Percentiles rank a stretch among this genome's conserved stretches.
These are phyloP conservation scores for Orbilia quercus DNA, from an alignment of 2,329 filamentous ascomycete genomes.

Conservation along the genomic window DNA sequence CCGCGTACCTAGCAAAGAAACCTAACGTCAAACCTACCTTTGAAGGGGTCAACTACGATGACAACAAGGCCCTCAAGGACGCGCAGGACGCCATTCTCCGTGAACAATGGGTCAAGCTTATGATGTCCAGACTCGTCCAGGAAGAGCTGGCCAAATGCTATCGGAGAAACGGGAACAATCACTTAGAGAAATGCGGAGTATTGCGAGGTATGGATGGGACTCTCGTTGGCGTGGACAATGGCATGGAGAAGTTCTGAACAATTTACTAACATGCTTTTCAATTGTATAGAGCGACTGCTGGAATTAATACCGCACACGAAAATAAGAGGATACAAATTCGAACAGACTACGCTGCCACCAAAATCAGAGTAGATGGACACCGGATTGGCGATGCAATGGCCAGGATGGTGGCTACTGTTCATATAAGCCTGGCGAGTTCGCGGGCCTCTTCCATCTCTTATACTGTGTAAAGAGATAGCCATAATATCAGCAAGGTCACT, in stretches of 20 bases:
- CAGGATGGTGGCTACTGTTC: not conserved
- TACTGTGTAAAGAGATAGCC: conserved; percentile 16
- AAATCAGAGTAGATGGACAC: conserved; percentile 16
- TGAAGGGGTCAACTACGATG: conserved; percentile 86
- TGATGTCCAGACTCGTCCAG: conserved; percentile 85
- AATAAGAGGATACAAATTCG: conserved; percentile 80
- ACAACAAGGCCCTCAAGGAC: conserved; percentile 81
- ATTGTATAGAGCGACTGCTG: conserved; percentile 76
- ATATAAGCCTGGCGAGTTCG: no score
- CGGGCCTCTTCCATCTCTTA: no score
- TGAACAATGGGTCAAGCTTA: conserved; percentile 88
- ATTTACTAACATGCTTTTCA: conserved; percentile 16
- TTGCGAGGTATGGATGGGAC: conserved; percentile 75
- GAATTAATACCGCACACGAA: conserved; percentile 80
- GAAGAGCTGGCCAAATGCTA: conserved; percentile 90
- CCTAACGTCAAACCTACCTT: conserved; percentile 83
- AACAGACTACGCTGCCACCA: conserved; percentile 61
- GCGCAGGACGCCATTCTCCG: conserved; percentile 84
- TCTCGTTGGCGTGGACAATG: not conserved
- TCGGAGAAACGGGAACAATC: conserved; percentile 83
- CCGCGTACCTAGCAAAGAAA: conserved; percentile 83
- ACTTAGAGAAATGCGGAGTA: conserved; percentile 85
- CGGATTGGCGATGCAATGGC: not conserved
- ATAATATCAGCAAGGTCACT: conserved; percentile 12
- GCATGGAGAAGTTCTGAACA: not conserved